These are phyloP conservation scores for Diaporthe sp. DNA, from an alignment of 2,329 filamentous ascomycete genomes.

Conservation along the genomic window DNA sequence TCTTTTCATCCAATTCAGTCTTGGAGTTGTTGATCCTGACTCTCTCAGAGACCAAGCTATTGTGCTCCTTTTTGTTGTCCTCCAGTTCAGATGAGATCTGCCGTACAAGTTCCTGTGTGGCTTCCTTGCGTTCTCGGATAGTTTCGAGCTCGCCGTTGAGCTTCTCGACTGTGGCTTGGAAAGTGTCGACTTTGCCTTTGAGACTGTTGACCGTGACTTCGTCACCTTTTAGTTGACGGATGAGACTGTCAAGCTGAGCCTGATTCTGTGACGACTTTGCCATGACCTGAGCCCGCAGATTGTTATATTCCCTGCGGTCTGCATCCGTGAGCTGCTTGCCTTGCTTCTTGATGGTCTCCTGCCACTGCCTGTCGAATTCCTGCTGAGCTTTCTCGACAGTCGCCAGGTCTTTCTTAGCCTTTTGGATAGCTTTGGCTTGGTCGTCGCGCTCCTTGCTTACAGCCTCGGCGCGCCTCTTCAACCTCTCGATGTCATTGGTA, in stretches of 20 bases:
- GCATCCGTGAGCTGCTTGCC: constrained; percentile 87
- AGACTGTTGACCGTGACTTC: constrained; percentile 91
- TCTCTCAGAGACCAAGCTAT: constrained; percentile 86
- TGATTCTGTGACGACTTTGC: constrained; percentile 86
- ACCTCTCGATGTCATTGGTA: constrained; percentile 76
- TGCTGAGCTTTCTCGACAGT: constrained; percentile 91
- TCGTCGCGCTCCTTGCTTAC: constrained; percentile 83
- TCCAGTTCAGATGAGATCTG: constrained; percentile 84
- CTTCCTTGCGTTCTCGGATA: constrained; percentile 77
- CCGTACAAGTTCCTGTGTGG: constrained; percentile 74
- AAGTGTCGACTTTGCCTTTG: constrained; percentile 87
- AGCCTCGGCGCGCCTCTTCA: constrained; percentile 76
- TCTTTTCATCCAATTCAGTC: constrained; percentile 92
- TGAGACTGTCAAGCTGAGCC: constrained; percentile 86
- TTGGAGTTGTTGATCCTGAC: constrained; percentile 84
- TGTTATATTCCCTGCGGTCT: constrained; percentile 92
- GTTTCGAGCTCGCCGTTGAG: constrained; percentile 79
- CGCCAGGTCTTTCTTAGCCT: constrained; percentile 84
- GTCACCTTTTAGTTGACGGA: constrained; percentile 90
- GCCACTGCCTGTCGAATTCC: constrained; percentile 90
- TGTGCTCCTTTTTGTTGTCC: constrained; percentile 90
- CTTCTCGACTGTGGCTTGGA: constrained; percentile 80
- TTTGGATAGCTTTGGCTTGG: constrained; percentile 77
- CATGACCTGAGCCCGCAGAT: constrained; percentile 86
- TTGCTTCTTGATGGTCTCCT: constrained; percentile 86